phyloP scores from a whole-genome alignment of 768 basidiomycete genomes.

The Rhodotorula paludigena region DNA sequence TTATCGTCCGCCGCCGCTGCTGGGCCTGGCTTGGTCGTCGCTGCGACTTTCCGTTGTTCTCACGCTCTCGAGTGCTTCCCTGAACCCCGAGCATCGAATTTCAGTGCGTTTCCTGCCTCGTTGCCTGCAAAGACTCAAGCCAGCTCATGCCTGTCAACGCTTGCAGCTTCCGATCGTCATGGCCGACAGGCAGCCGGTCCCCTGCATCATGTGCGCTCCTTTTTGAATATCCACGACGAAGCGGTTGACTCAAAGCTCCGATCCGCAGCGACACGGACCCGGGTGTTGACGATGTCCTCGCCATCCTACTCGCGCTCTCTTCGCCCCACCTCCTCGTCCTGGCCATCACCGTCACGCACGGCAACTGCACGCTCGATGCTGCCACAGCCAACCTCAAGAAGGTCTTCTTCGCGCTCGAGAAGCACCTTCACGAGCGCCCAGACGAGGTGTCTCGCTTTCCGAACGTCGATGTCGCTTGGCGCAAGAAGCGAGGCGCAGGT shows the following conservation, averaged over 20 bases:
- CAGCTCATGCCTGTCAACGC: not conserved
- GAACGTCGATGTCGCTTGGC: constrained; percentile 53
- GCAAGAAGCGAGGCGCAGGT: constrained; percentile 16
- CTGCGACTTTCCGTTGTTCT: too few species aligned
- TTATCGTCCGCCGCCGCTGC: too few species aligned
- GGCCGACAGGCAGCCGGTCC: not conserved
- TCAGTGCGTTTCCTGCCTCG: too few species aligned
- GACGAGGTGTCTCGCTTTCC: constrained; percentile 58
- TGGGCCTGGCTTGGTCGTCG: too few species aligned
- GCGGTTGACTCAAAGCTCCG: too few species aligned
- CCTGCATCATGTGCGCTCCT: constrained; percentile 23
- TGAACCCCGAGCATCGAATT: too few species aligned
- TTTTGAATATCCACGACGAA: too few species aligned
- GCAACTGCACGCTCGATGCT: constrained; percentile 60
- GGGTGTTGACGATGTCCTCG: constrained; percentile 74
- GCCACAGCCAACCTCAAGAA: constrained; percentile 45
- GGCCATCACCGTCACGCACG: constrained; percentile 70
- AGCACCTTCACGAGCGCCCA: constrained; percentile 52
- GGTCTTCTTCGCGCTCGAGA: constrained; percentile 43
- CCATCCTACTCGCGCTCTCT: constrained; percentile 70
- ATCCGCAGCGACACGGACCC: constrained; percentile 66
- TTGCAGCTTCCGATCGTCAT: not conserved
- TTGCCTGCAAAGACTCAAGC: not conserved
- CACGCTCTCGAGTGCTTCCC: too few species aligned
- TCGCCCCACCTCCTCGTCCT: constrained; percentile 78